These are phyloP conservation scores for Fusarium sacchari DNA, from an alignment of 2,329 filamentous ascomycete genomes.

Conservation along the genomic window DNA sequence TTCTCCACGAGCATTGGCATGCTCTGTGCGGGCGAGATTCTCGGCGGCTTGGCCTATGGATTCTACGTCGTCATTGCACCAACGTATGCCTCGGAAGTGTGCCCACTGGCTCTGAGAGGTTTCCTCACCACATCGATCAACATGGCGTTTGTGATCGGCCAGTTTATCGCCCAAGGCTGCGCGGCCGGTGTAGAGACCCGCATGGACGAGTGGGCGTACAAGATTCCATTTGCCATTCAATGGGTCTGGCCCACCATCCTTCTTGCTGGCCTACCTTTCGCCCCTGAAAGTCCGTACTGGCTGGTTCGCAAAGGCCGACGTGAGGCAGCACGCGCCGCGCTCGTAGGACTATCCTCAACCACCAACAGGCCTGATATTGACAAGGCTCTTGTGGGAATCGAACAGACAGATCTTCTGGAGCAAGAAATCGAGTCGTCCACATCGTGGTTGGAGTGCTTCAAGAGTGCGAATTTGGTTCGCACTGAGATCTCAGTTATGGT, in stretches of 20 bases:
- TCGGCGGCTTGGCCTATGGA: background rate
- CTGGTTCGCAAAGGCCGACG: slow-evolving; percentile 42
- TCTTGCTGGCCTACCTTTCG: slow-evolving; percentile 41
- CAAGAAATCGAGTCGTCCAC: slow-evolving; percentile 50
- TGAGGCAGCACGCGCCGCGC: slow-evolving; percentile 40
- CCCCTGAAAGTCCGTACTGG: slow-evolving; percentile 51
- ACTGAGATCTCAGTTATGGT: slow-evolving; percentile 58
- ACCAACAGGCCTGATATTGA: slow-evolving; percentile 52
- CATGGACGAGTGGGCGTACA: slow-evolving; percentile 47
- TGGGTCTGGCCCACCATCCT: slow-evolving; percentile 49
- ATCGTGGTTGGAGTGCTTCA: slow-evolving; percentile 58
- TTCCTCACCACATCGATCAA: slow-evolving; percentile 55
- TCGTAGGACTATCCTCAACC: slow-evolving; percentile 48
- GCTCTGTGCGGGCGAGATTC: background rate
- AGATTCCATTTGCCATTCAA: slow-evolving; percentile 51
- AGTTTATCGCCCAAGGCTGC: slow-evolving; percentile 45
- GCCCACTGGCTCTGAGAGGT: slow-evolving; percentile 52
- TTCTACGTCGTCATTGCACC: slow-evolving; percentile 34
- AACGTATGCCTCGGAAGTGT: slow-evolving; percentile 57
- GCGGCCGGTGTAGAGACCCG: slow-evolving; percentile 43
- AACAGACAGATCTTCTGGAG: slow-evolving; percentile 59
- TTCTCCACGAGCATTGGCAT: background rate
- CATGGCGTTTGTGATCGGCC: slow-evolving; percentile 54
- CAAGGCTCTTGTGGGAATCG: slow-evolving; percentile 72
- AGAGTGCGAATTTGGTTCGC: slow-evolving; percentile 56